Percentiles rank a stretch among this genome's conserved stretches.
Evolutionary conservation across 257 asterid species (phyloP).

Genomic region (Fraxinus cuspidata): DNA sequence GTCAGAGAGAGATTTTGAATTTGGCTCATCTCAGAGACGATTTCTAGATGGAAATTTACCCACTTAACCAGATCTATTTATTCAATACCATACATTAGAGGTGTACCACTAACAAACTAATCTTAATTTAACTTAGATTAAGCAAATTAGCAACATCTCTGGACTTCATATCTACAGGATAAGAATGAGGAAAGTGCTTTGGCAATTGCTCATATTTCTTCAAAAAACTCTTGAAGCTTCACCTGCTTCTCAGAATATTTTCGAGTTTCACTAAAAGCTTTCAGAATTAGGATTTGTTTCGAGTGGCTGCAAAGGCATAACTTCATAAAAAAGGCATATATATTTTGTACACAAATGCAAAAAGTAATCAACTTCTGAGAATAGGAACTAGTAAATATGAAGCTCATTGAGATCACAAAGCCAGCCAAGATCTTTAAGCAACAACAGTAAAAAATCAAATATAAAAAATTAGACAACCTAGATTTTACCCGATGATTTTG

Average conservation of each 20-base stretch:
- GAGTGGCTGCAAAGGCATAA: not conserved
- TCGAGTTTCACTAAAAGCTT: not conserved
- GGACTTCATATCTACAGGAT: not conserved
- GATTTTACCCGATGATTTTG: conserved; percentile 78
- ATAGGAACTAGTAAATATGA: not conserved
- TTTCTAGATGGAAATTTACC: conserved; percentile 7
- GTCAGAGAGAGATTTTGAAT: conserved; percentile 19
- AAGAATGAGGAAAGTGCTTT: not conserved
- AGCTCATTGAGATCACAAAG: not conserved
- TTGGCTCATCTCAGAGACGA: not conserved
- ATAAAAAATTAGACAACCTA: not conserved
- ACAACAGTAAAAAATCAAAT: not conserved
- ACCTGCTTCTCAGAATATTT: no score
- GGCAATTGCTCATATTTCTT: not conserved
- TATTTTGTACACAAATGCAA: not conserved
- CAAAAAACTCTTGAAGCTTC: not conserved
- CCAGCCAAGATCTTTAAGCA: not conserved
- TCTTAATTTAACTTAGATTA: not conserved
- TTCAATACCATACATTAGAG: not conserved
- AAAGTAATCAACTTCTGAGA: not conserved
- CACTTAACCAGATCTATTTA: not conserved
- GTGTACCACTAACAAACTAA: not conserved
- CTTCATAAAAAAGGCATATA: not conserved
- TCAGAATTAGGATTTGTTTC: not conserved
- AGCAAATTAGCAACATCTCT: not conserved